These are phyloP conservation scores for Fusarium dimerum DNA, from an alignment of 2,329 filamentous ascomycete species.

Conservation along the genomic window DNA sequence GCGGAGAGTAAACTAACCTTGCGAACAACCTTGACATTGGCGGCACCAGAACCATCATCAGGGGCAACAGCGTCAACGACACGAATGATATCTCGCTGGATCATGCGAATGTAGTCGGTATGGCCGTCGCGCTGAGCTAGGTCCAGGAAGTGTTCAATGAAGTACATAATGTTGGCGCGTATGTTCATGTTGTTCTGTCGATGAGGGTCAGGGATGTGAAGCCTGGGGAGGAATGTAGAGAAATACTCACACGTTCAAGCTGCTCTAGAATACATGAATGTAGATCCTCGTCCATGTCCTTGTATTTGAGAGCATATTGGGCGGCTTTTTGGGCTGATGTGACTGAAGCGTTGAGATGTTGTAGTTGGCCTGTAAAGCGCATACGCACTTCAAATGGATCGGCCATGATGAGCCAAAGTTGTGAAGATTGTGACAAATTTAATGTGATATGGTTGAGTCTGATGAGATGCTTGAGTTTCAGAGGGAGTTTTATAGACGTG, in stretches of 20 bases:
- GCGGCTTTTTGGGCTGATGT: slow-evolving; percentile 89
- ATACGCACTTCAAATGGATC: slow-evolving; percentile 98
- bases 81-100: slow-evolving; percentile 87
- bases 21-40: slow-evolving; percentile 90
- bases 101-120: slow-evolving; percentile 85
- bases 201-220: slow-evolving; percentile 9
- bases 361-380: slow-evolving; percentile 88
- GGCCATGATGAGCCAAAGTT: slow-evolving; percentile 43
- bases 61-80: slow-evolving; percentile 93
- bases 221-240: background rate
- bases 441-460: too few relatives aligned
- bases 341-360: slow-evolving; percentile 88
- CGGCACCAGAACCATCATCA: slow-evolving; percentile 81
- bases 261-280: slow-evolving; percentile 98
- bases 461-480: too few relatives aligned
- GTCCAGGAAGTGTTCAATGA: slow-evolving; percentile 93
- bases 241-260: slow-evolving; percentile 67
- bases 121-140: slow-evolving; percentile 76
- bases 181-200: slow-evolving; percentile 89
- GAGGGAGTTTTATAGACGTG: too few relatives aligned
- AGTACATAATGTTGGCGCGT: slow-evolving; percentile 98
- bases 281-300: slow-evolving; percentile 93
- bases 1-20: slow-evolving; percentile 55
- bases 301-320: slow-evolving; percentile 90
- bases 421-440: too few relatives aligned